phyloP scores from a whole-genome alignment of 2,329 filamentous ascomycete genomes.

The Trichoderma atroviride region DNA sequence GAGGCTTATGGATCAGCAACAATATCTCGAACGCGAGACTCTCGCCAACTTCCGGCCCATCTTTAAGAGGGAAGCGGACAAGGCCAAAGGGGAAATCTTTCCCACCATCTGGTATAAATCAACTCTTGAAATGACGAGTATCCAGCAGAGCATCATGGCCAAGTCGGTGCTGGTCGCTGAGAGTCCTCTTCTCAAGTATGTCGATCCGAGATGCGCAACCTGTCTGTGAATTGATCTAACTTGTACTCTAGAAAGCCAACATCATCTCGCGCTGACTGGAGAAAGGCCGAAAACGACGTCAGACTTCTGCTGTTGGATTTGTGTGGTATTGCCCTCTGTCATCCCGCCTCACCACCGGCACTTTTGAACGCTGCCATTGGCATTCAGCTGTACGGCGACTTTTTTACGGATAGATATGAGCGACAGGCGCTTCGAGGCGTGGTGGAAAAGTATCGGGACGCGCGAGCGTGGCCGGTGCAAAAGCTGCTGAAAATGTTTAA shows the following conservation, averaged over 20 bases:
- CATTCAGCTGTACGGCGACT: constrained; percentile 47
- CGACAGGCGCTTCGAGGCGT: constrained; percentile 43
- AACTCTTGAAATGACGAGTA: constrained; percentile 45
- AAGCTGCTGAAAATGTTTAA: constrained; percentile 43
- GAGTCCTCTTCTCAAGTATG: constrained; percentile 43
- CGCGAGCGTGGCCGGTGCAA: constrained; percentile 45
- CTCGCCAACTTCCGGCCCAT: constrained; percentile 41
- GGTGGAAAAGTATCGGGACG: constrained; percentile 49
- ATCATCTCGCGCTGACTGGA: constrained; percentile 38
- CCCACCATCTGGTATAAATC: constrained; percentile 46
- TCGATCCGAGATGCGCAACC: neutral
- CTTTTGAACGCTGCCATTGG: constrained; percentile 45
- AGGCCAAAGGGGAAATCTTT: constrained; percentile 45
- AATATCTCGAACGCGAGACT: constrained; percentile 40
- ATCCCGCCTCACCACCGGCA: constrained; percentile 43
- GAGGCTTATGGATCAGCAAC: constrained; percentile 42
- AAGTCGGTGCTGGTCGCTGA: constrained; percentile 46
- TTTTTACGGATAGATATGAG: constrained; percentile 46
- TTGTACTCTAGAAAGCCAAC: constrained; percentile 31
- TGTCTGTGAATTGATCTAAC: neutral
- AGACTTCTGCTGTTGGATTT: constrained; percentile 43
- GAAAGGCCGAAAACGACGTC: constrained; percentile 44
- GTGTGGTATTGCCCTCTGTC: constrained; percentile 46
- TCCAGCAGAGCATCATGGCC: constrained; percentile 45
- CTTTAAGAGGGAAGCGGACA: constrained; percentile 40